Evolutionary conservation across 2,329 filamentous ascomycete genomes (phyloP).

Genomic region (Rasamsonia emersonii): DNA sequence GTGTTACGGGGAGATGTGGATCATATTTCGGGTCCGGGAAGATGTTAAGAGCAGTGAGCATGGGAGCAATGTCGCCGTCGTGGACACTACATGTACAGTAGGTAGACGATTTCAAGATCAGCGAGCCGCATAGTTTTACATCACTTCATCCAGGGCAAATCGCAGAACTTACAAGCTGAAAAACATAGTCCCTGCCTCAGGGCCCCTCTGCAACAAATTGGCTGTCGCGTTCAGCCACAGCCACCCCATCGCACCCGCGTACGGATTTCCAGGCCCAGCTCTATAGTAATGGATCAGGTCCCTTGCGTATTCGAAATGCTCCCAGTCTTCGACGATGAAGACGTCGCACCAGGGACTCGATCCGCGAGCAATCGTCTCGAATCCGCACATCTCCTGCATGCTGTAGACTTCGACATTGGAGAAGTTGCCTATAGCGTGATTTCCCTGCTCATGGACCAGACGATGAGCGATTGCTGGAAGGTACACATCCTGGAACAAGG

Average conservation of each 20-base stretch:
- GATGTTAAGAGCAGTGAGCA: constrained; percentile 45
- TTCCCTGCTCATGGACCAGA: constrained; percentile 21
- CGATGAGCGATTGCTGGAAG: constrained; percentile 38
- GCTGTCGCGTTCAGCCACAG: constrained; percentile 51
- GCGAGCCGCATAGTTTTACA: neutral
- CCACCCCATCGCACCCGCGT: constrained; percentile 47
- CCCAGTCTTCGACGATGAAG: constrained; percentile 47
- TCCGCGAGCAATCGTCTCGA: constrained; percentile 47
- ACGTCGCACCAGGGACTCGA: constrained; percentile 49
- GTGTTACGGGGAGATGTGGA: constrained; percentile 38
- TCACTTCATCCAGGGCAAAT: neutral
- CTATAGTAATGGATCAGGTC: constrained; percentile 53
- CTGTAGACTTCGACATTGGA: constrained; percentile 43
- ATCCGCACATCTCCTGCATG: constrained; percentile 56
- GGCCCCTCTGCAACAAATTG: constrained; percentile 38
- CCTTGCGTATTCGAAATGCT: constrained; percentile 50
- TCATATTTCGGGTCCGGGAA: constrained; percentile 32
- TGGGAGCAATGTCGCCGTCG: constrained; percentile 50
- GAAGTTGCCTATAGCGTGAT: constrained; percentile 32
- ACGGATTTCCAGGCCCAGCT: constrained; percentile 48
- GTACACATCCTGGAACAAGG: constrained; percentile 41
- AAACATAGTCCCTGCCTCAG: constrained; percentile 41
- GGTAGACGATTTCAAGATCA: constrained; percentile 1
- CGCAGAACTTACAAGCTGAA: constrained; percentile 46
- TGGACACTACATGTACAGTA: constrained; percentile 45